Conservation (phyloP, 768 basidiomycete species). For the Termitomyces sp. region DNA sequence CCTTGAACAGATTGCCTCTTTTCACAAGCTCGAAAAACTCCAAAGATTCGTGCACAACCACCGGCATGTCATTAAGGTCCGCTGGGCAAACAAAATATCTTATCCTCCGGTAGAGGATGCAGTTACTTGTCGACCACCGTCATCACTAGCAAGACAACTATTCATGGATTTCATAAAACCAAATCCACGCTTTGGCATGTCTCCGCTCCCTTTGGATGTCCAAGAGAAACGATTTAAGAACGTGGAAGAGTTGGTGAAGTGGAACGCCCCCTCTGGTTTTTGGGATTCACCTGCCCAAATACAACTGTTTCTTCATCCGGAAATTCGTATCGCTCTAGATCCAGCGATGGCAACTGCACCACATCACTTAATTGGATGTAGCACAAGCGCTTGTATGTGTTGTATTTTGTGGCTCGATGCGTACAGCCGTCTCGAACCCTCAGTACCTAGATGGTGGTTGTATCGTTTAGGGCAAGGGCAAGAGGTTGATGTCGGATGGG, state of each 20-base stretch:
- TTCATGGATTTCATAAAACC: neutral
- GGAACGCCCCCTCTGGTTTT: neutral
- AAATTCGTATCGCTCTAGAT: neutral
- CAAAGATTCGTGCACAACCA: neutral
- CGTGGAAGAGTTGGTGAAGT: neutral
- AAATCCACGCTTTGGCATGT: neutral
- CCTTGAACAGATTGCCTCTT: neutral
- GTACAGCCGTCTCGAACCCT: neutral
- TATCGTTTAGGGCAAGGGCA: neutral
- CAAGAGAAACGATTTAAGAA: neutral
- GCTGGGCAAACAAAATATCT: neutral
- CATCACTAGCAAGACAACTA: neutral
- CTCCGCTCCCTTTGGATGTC: neutral
- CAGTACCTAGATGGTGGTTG: neutral
- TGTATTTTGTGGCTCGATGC: neutral
- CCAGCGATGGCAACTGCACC: neutral
- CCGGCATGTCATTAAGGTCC: neutral
- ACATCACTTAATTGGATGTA: neutral
- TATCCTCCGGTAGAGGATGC: neutral
- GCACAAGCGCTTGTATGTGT: neutral
- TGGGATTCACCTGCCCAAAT: neutral
- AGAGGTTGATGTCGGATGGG: neutral
- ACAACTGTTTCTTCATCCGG: neutral
- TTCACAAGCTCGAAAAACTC: neutral
- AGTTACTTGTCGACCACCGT: neutral